phyloP scores from a whole-genome alignment of 148 eudicot species.

The Suaeda aralocaspica region DNA sequence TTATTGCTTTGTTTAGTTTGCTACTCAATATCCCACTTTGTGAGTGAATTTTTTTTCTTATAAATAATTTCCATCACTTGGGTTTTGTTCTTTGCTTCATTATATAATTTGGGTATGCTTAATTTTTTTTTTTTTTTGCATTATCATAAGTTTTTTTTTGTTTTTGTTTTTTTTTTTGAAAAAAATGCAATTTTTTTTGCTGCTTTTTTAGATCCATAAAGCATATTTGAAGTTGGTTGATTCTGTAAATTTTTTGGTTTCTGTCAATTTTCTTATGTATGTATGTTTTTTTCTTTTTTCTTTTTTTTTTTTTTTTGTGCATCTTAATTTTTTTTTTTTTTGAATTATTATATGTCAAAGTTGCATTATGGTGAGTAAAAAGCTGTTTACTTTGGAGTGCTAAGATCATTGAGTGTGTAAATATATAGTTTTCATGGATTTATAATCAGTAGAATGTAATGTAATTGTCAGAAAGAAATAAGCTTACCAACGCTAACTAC shows the following conservation, averaged over 20 bases:
- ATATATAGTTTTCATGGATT: too few relatives aligned
- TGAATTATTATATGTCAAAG: too few relatives aligned
- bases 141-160: not conserved
- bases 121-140: slow-evolving; percentile 10
- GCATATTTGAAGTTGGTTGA: not conserved
- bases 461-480: too few relatives aligned
- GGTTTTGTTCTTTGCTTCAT: slow-evolving; percentile 22
- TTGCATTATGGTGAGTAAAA: slow-evolving; percentile 14
- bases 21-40: slow-evolving; percentile 8
- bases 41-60: slow-evolving; percentile 7
- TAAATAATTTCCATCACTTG: slow-evolving; percentile 17
- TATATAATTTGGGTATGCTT: slow-evolving; percentile 22
- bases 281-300: slow-evolving; percentile 3
- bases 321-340: too few relatives aligned
- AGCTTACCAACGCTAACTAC: too few relatives aligned
- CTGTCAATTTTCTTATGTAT: not conserved
- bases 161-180: too few relatives aligned
- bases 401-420: slow-evolving; percentile 16
- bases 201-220: slow-evolving; percentile 4
- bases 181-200: slow-evolving; percentile 3
- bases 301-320: too few relatives aligned
- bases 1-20: too few relatives aligned
- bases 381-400: slow-evolving; percentile 8
- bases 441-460: too few relatives aligned
- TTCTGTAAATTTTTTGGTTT: not conserved